Percentiles rank a stretch among this genome's conserved stretches.
phyloP scores from a whole-genome alignment of 2,329 filamentous ascomycete genomes.

The Rhinocladiella similis region DNA sequence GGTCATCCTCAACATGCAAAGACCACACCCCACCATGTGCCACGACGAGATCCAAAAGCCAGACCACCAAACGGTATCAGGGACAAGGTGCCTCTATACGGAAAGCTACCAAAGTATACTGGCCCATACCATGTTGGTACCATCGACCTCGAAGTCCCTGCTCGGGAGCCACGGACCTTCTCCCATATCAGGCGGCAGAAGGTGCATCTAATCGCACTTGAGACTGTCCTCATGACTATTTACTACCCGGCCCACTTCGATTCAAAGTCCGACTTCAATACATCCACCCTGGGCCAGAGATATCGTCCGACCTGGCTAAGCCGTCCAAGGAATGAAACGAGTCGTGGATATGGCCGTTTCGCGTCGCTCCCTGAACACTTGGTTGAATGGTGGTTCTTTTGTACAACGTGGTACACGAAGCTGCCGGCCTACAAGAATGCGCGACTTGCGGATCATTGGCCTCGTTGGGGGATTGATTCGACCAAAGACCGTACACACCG shows the following conservation, averaged over 20 bases:
- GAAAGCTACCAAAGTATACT: slow-evolving; percentile 51
- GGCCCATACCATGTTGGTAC: slow-evolving; percentile 54
- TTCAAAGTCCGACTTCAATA: slow-evolving; percentile 38
- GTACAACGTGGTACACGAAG: slow-evolving; percentile 64
- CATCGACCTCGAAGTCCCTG: slow-evolving; percentile 59
- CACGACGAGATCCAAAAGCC: slow-evolving; percentile 39
- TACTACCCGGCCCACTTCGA: slow-evolving; percentile 62
- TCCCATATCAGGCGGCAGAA: slow-evolving; percentile 52
- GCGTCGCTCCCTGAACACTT: slow-evolving; percentile 52
- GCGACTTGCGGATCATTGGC: slow-evolving; percentile 56
- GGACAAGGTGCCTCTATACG: slow-evolving; percentile 48
- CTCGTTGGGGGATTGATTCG: slow-evolving; percentile 43
- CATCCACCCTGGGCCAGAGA: slow-evolving; percentile 45
- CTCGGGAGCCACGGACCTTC: slow-evolving; percentile 47
- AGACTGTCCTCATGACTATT: slow-evolving; percentile 65
- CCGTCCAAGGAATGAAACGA: slow-evolving; percentile 55
- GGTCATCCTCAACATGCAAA: slow-evolving; percentile 20
- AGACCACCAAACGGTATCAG: slow-evolving; percentile 48
- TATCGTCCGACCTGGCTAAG: slow-evolving; percentile 64
- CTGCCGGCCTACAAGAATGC: slow-evolving; percentile 65
- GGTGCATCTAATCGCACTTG: slow-evolving; percentile 51
- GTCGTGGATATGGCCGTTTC: slow-evolving; percentile 64
- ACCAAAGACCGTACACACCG: slow-evolving; percentile 42
- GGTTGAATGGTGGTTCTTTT: slow-evolving; percentile 55
- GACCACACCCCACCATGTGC: slow-evolving; percentile 8